A percentile compares a stretch with the other conserved stretches of the same genome.
Evolutionary conservation across 2,329 filamentous ascomycete genomes (phyloP).

Genomic region (Tothia fuscella): DNA sequence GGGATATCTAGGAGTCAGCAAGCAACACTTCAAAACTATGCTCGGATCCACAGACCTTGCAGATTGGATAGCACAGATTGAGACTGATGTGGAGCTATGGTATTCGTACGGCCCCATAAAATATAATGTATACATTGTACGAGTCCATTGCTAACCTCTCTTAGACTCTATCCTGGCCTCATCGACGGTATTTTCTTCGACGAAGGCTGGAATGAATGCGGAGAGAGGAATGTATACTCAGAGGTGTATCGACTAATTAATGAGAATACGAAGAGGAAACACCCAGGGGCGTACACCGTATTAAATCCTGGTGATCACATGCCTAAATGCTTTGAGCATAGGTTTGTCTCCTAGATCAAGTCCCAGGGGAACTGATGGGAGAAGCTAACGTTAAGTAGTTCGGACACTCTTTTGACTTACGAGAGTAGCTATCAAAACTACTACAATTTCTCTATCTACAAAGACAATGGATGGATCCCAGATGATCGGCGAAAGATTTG

Average conservation of each 20-base stretch:
- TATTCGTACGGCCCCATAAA: constrained; percentile 6
- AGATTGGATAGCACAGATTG: constrained; percentile 18
- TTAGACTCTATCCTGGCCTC: constrained; percentile 15
- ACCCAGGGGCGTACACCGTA: constrained; percentile 18
- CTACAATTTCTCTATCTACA: constrained; percentile 13
- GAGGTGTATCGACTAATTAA: constrained; percentile 12
- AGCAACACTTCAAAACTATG: constrained; percentile 11
- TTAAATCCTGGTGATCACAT: constrained; percentile 17
- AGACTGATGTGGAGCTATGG: constrained; percentile 18
- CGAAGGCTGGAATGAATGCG: constrained; percentile 20
- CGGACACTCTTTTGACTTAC: constrained; percentile 24
- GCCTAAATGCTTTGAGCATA: constrained; percentile 20
- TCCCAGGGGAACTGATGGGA: no score
- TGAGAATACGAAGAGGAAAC: constrained; percentile 15
- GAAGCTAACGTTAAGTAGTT: constrained; percentile 13
- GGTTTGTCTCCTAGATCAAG: neutral
- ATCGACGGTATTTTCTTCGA: constrained; percentile 26
- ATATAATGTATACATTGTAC: neutral
- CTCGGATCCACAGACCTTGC: constrained; percentile 14
- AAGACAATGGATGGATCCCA: constrained; percentile 17
- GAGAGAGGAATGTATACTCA: constrained; percentile 12
- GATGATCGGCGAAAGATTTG: constrained; percentile 21
- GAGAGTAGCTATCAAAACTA: constrained; percentile 19
- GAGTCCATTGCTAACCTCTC: neutral
- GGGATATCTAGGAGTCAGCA: no score